Conservation (phyloP, 768 basidiomycete genomes). For the Leccinum disarticulatum region DNA sequence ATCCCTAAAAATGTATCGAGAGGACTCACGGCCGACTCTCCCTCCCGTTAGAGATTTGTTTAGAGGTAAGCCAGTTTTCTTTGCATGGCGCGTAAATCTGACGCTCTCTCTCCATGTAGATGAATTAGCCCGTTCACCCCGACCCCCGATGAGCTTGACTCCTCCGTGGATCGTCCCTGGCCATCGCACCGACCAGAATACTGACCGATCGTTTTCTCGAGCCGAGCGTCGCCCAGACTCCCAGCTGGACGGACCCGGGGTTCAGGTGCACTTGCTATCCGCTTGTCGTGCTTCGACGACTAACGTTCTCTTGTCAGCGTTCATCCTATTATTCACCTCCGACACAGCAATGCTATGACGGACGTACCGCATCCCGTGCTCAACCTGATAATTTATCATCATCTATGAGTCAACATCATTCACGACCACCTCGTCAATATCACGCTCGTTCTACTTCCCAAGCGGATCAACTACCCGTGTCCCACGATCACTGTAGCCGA, state of each 20-base stretch:
- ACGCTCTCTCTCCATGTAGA: constrained; percentile 30
- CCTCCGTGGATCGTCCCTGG: constrained; percentile 46
- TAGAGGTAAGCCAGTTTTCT: constrained; percentile 42
- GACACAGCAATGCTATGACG: constrained; percentile 30
- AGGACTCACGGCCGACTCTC: constrained; percentile 52
- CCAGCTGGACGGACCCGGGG: constrained; percentile 28
- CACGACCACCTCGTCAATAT: constrained; percentile 21
- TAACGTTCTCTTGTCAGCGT: constrained; percentile 19
- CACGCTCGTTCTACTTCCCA: constrained; percentile 31
- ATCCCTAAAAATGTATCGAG: constrained; percentile 26
- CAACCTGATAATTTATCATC: constrained; percentile 25
- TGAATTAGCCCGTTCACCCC: constrained; percentile 46
- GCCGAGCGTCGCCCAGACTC: constrained; percentile 26
- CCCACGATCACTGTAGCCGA: constrained; percentile 29
- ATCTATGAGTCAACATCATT: constrained; percentile 21
- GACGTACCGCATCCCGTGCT: constrained; percentile 17
- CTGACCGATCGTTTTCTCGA: constrained; percentile 26
- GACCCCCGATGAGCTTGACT: constrained; percentile 38
- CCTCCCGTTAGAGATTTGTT: constrained; percentile 73
- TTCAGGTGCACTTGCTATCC: constrained; percentile 27
- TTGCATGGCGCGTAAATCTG: constrained; percentile 1
- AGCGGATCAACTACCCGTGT: constrained; percentile 24
- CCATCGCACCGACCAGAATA: constrained; percentile 34
- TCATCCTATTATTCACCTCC: constrained; percentile 24
- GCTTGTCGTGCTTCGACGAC: neutral